These are phyloP conservation scores for Quercus gilva DNA, from an alignment of 306 rosid genomes.

Conservation along the genomic window DNA sequence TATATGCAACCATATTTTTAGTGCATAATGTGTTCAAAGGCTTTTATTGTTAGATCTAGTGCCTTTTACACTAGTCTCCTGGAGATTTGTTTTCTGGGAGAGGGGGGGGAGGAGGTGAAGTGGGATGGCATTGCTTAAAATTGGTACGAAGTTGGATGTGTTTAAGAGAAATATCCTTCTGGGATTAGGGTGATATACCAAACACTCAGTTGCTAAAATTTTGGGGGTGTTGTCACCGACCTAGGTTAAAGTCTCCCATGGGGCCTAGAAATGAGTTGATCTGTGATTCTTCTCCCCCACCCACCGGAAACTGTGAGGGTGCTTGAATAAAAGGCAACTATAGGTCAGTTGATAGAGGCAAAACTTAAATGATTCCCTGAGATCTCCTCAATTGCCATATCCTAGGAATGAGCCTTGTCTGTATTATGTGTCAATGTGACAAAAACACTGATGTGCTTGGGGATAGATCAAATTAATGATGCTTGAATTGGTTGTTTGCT, in stretches of 20 bases:
- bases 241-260: background rate
- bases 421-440: background rate
- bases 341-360: too few species aligned
- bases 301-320: background rate
- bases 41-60: background rate
- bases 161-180: background rate
- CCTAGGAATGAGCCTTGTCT: too few species aligned
- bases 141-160: background rate
- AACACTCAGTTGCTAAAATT: too few species aligned
- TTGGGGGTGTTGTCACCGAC: background rate
- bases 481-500: too few species aligned
- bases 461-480: too few species aligned
- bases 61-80: background rate
- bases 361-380: too few species aligned
- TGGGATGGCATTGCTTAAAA: background rate
- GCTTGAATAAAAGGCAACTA: background rate
- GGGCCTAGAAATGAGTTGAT: background rate
- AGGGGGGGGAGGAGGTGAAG: too few species aligned
- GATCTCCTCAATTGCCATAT: too few species aligned
- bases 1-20: background rate
- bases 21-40: background rate
- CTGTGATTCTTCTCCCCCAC: background rate
- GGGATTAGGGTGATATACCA: background rate
- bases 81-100: too few species aligned
- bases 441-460: too few species aligned